Conservation (phyloP, 441 rosid genomes). For the Croton laevigatus region DNA sequence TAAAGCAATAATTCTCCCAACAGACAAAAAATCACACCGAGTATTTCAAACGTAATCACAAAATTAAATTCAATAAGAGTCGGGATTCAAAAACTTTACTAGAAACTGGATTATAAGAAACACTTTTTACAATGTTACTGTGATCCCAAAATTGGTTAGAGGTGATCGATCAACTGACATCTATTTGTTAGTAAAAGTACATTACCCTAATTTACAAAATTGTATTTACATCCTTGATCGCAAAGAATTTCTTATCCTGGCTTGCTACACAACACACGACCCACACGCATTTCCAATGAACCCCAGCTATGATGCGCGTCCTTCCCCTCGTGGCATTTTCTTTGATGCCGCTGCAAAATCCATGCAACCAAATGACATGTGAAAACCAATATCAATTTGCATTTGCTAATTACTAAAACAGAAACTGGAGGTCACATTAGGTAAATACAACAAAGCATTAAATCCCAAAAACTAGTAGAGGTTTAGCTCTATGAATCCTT, state of each 20-base stretch:
- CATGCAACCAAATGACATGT: constrained; percentile 4
- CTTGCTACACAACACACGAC: neutral
- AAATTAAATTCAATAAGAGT: too few species aligned
- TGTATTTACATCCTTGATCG: neutral
- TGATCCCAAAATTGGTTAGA: neutral
- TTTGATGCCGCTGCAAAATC: constrained; percentile 48
- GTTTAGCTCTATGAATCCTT: too few species aligned
- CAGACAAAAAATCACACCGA: too few species aligned
- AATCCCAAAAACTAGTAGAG: too few species aligned
- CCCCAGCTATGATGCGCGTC: constrained; percentile 30
- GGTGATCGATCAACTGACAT: neutral
- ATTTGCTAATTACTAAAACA: neutral
- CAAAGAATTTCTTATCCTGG: neutral
- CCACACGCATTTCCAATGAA: neutral
- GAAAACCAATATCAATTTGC: neutral
- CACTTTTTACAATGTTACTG: neutral
- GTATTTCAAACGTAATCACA: too few species aligned
- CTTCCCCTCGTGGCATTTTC: constrained; percentile 57
- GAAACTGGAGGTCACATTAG: too few species aligned
- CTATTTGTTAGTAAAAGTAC: neutral
- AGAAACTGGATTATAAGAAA: neutral
- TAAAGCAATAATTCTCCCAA: too few species aligned
- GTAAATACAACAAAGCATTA: too few species aligned
- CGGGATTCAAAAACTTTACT: neutral
- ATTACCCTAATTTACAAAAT: constrained; percentile 5